A percentile compares a stretch with the other conserved stretches of the same genome.
Conservation (phyloP, 208 protist species). For the Endotrypanum monterogeii region DNA sequence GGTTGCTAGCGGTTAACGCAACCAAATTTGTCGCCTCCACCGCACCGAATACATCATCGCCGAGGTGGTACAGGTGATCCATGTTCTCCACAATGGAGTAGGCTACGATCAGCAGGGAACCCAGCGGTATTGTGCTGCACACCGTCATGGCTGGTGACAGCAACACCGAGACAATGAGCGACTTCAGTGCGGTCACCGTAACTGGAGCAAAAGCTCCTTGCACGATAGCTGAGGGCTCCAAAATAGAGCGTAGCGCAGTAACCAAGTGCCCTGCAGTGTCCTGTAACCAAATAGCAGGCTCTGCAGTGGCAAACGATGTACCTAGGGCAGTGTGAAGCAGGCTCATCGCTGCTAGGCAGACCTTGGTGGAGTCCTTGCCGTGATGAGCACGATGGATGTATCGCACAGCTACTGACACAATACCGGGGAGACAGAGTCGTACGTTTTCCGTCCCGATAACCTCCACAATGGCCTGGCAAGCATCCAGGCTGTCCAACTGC, state of each 20-base stretch:
- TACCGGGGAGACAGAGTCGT: conserved; percentile 71
- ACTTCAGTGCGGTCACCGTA: conserved; percentile 29
- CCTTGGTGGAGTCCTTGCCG: conserved; percentile 66
- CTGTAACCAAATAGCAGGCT: conserved; percentile 35
- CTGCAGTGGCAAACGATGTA: conserved; percentile 20
- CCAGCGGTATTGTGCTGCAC: conserved; percentile 20
- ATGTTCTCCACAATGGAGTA: conserved; percentile 44
- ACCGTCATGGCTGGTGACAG: conserved; percentile 28
- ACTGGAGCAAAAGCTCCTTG: conserved; percentile 17
- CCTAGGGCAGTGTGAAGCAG: conserved; percentile 41
- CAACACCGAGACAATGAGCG: conserved; percentile 36
- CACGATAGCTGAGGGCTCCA: conserved; percentile 31
- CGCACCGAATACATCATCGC: conserved; percentile 3
- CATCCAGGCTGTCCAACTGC: conserved; percentile 61
- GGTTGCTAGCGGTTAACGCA: not conserved
- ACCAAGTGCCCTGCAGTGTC: conserved; percentile 36
- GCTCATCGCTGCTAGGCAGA: conserved; percentile 53
- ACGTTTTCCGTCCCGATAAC: conserved; percentile 57
- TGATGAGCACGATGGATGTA: conserved; percentile 71
- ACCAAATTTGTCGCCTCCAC: not conserved
- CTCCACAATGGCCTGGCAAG: conserved; percentile 61
- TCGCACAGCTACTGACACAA: conserved; percentile 69
- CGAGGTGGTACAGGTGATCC: conserved; percentile 33
- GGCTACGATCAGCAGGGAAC: conserved; percentile 35
- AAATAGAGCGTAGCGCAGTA: conserved; percentile 30